Evolutionary conservation across 208 protist species (phyloP), one percentile per base, ranked within the genome.

Genomic region (Acanthamoeba castellanii): DNA sequence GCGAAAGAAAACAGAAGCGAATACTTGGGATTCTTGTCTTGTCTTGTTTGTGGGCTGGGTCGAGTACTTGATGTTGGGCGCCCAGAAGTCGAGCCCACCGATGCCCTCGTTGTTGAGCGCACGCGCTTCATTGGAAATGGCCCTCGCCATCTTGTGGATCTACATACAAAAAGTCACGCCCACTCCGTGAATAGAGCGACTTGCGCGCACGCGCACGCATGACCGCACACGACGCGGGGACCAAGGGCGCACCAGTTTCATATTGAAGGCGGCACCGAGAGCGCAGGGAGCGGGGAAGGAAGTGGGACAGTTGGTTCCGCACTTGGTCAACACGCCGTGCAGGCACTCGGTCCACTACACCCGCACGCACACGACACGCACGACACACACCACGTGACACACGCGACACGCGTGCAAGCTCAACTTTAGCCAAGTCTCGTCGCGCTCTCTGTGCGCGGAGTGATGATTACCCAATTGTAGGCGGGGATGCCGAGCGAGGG

Each of bases 201-300:
- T n/a, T 8, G 37, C 70, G 47, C 20, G 20, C 37, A 5, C 27
- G 30, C 61, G 30, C 61, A 68, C 16, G 61, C 16, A 68, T 22
- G 27, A 7, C 22, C 8, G 20, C 13, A 30, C 70, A 32, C 13
- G 34, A 5, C 70, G 2, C 27, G 1, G 37, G 18, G n/a, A 45
- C 2, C n/a, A 82, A 5, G 5, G 42, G 25, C 57, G 11, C 50
- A 89, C 82, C 42, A 89, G 47, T 6, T 47, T 57, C 82, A 89
- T 68, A 50, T 89, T 89, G 82, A 89, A 89, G 27, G 82, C 18
- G 22, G 82, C 82, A 8, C 82, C 82, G 20, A 89, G 55, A 16
- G n/a, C 82, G 16, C 47, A 68, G 20, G 82, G 82, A 59, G 82
- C 82, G 27, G 82, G 82, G 55, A 89, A 89, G 42, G 82, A 89